Percentiles rank a stretch among this genome's conserved stretches.
Conservation (phyloP, 768 basidiomycete genomes). For the Fomitopsis serialis region DNA sequence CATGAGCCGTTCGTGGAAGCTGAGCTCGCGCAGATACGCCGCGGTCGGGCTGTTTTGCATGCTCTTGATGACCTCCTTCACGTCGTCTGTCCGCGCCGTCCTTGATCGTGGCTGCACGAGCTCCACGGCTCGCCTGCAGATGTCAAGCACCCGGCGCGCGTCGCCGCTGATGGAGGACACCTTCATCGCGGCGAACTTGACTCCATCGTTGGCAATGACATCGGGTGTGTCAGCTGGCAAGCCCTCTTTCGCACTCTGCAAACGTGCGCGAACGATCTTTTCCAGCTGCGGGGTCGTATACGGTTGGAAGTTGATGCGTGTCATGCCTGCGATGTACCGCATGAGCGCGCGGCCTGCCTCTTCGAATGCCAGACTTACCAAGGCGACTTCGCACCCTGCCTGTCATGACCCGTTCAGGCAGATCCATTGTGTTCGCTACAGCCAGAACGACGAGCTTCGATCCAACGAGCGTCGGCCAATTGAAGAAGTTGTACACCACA, state of each 20-base stretch:
- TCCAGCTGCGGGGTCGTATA: conserved; percentile 76
- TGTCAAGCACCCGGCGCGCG: conserved; percentile 87
- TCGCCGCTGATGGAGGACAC: conserved; percentile 86
- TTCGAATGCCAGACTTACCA: conserved; percentile 57
- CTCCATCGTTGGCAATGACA: conserved; percentile 61
- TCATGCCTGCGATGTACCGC: conserved; percentile 59
- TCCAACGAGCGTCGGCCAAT: conserved; percentile 90
- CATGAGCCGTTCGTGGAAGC: conserved; percentile 86
- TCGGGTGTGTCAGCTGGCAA: conserved; percentile 42
- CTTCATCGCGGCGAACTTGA: conserved; percentile 80
- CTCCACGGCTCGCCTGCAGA: conserved; percentile 82
- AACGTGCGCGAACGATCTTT: conserved; percentile 61
- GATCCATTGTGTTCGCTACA: conserved; percentile 97
- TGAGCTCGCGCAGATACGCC: conserved; percentile 74
- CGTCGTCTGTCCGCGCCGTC: conserved; percentile 63
- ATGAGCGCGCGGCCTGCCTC: too few species aligned
- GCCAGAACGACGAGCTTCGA: conserved; percentile 93
- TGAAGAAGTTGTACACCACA: conserved; percentile 99
- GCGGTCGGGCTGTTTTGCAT: conserved; percentile 93
- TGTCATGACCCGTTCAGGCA: conserved; percentile 90
- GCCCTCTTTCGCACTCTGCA: conserved; percentile 52
- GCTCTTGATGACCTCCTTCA: conserved; percentile 71
- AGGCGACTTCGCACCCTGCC: conserved; percentile 90
- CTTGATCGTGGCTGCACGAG: conserved; percentile 48
- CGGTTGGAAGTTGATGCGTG: conserved; percentile 87